phyloP scores from a whole-genome alignment of 805 yeast genomes.

The Lachancea kluyveri region DNA sequence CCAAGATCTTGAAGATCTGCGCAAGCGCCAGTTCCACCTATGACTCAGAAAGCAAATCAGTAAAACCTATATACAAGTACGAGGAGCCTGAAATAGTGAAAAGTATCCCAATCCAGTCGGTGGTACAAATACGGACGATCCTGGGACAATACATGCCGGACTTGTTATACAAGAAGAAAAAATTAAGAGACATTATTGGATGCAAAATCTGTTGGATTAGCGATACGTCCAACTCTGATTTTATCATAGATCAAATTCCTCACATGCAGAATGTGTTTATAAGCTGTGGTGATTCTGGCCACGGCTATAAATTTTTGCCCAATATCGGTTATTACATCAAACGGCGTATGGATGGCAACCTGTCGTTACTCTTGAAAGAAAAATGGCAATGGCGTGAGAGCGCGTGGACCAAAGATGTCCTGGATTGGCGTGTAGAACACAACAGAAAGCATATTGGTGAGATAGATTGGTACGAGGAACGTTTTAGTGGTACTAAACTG shows the following conservation, averaged over 20 bases:
- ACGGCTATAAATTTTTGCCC: slow-evolving; percentile 42
- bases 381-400: slow-evolving; percentile 32
- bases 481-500: too few species aligned
- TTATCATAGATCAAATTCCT: slow-evolving; percentile 37
- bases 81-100: slow-evolving; percentile 5
- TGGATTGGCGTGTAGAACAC: slow-evolving; percentile 12
- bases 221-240: slow-evolving; percentile 38
- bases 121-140: slow-evolving; percentile 19
- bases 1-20: slow-evolving; percentile 33
- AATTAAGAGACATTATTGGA: slow-evolving; percentile 27
- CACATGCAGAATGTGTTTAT: slow-evolving; percentile 28
- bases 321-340: slow-evolving; percentile 39
- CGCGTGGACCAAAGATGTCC: slow-evolving; percentile 1
- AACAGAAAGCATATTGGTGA: slow-evolving; percentile 4
- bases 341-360: slow-evolving; percentile 27
- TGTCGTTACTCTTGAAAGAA: slow-evolving; percentile 17
- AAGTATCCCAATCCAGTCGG: slow-evolving; percentile 25
- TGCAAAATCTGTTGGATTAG: slow-evolving; percentile 37
- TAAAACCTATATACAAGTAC: slow-evolving; percentile 4
- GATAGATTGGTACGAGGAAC: too few species aligned
- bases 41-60: slow-evolving; percentile 3
- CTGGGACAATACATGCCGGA: slow-evolving; percentile 36
- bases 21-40: slow-evolving; percentile 10
- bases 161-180: slow-evolving; percentile 23
- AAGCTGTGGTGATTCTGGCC: slow-evolving; percentile 47